A percentile compares a stretch with the other conserved stretches of the same genome.
Conservation (phyloP, 2,329 filamentous ascomycete species). For the Tetracladium maxilliforme region DNA sequence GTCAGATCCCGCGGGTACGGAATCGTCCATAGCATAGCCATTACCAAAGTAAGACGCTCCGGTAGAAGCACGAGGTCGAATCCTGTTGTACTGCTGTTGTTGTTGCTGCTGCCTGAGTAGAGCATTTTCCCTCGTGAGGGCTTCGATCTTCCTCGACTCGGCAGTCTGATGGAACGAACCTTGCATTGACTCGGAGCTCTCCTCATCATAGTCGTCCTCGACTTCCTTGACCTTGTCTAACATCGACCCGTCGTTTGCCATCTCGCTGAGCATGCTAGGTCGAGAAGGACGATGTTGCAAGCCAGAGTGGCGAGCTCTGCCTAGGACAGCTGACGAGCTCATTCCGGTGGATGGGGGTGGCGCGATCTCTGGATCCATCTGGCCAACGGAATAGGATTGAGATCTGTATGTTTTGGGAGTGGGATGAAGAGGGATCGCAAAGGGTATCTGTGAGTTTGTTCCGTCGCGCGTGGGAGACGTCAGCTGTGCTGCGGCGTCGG, state of each 20-base stretch:
- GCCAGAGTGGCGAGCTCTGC: slow-evolving; percentile 39
- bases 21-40: slow-evolving; percentile 41
- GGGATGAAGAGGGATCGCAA: slow-evolving; percentile 76
- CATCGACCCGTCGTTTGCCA: slow-evolving; percentile 46
- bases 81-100: slow-evolving; percentile 37
- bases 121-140: slow-evolving; percentile 46
- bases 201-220: slow-evolving; percentile 42
- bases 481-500: slow-evolving; percentile 29
- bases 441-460: slow-evolving; percentile 61
- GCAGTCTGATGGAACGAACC: slow-evolving; percentile 34
- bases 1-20: slow-evolving; percentile 51
- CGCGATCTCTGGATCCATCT: slow-evolving; percentile 56
- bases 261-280: slow-evolving; percentile 61
- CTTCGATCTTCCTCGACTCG: slow-evolving; percentile 48
- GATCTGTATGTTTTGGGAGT: slow-evolving; percentile 89
- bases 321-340: slow-evolving; percentile 11
- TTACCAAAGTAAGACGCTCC: slow-evolving; percentile 37
- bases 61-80: slow-evolving; percentile 44
- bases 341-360: no score
- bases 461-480: no score
- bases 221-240: slow-evolving; percentile 58
- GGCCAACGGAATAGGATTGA: slow-evolving; percentile 91
- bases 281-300: slow-evolving; percentile 72
- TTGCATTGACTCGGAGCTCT: slow-evolving; percentile 37
- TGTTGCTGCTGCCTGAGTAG: slow-evolving; percentile 39